Evolutionary conservation across 78 protist genomes (phyloP).

Genomic region (Emiliania huxleyi): DNA sequence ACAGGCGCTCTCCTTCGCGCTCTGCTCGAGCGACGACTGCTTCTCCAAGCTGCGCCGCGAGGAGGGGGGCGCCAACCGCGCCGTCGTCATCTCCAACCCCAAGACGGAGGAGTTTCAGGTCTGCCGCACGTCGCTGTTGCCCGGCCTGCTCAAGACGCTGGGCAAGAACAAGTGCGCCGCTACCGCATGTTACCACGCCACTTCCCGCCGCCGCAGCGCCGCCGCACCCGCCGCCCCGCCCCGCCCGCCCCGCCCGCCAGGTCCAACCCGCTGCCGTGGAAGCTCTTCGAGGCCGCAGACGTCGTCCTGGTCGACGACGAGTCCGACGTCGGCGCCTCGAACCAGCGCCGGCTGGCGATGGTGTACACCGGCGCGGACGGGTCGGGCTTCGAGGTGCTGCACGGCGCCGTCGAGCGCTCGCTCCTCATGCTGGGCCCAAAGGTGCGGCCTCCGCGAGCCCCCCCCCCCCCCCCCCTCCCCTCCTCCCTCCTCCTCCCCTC

Average conservation of each 20-base stretch:
- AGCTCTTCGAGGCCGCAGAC: background rate
- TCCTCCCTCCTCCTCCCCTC: too few relatives aligned
- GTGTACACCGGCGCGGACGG: background rate
- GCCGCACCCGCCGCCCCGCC: too few relatives aligned
- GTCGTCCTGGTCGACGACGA: background rate
- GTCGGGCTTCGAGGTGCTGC: conserved; percentile 29
- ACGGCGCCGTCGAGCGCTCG: conserved; percentile 2
- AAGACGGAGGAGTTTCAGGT: conserved; percentile 78
- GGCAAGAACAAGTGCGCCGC: conserved; percentile 59
- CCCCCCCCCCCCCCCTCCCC: background rate
- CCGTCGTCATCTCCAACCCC: conserved; percentile 76
- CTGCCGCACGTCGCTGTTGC: conserved; percentile 79
- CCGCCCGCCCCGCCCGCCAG: too few relatives aligned
- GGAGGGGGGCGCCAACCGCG: conserved; percentile 49
- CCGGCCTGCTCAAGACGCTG: conserved; percentile 86
- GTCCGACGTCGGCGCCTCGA: conserved; percentile 7
- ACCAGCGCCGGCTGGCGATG: background rate
- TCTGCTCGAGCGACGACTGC: conserved; percentile 80
- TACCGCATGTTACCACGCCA: too few relatives aligned
- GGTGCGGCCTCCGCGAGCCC: too few relatives aligned
- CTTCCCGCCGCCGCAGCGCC: too few relatives aligned
- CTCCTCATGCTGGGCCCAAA: background rate
- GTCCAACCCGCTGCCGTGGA: conserved; percentile 16
- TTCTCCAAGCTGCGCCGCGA: conserved; percentile 40
- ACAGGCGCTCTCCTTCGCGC: background rate